Percentiles rank a stretch among this genome's conserved stretches.
phyloP scores from a whole-genome alignment of 805 yeast genomes.

The Kodamaea hsintzibuensis region DNA sequence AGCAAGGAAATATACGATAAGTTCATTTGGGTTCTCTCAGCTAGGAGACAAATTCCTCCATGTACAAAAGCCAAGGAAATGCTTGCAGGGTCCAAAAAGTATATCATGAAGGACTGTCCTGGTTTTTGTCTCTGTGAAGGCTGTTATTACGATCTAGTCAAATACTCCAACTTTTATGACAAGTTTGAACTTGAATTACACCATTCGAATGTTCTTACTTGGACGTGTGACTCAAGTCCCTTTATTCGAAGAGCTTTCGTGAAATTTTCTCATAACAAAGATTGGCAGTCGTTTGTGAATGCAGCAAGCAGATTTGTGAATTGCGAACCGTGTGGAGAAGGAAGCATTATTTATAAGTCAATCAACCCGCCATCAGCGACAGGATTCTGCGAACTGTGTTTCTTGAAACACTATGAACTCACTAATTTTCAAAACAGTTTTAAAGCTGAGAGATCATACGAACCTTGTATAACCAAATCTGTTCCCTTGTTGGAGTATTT shows the following conservation, averaged over 20 bases:
- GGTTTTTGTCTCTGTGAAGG: not conserved
- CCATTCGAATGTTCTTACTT: not conserved
- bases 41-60: not conserved
- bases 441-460: not conserved
- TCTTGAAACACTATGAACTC: not conserved
- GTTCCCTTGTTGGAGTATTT: not conserved
- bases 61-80: not conserved
- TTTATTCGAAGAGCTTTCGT: not conserved
- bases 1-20: not conserved
- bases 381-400: not conserved
- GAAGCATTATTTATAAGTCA: not conserved
- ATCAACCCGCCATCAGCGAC: not conserved
- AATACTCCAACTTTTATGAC: not conserved
- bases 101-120: not conserved
- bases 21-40: not conserved
- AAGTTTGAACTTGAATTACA: not conserved
- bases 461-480: not conserved
- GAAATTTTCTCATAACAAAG: not conserved
- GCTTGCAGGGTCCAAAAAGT: not conserved
- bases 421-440: not conserved
- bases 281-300: not conserved
- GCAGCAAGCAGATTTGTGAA: not conserved
- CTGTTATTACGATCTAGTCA: not conserved
- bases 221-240: constrained; percentile 1
- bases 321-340: not conserved